Conservation (phyloP, 192 early-diverging fungal species). For the Dissophora ornata region DNA sequence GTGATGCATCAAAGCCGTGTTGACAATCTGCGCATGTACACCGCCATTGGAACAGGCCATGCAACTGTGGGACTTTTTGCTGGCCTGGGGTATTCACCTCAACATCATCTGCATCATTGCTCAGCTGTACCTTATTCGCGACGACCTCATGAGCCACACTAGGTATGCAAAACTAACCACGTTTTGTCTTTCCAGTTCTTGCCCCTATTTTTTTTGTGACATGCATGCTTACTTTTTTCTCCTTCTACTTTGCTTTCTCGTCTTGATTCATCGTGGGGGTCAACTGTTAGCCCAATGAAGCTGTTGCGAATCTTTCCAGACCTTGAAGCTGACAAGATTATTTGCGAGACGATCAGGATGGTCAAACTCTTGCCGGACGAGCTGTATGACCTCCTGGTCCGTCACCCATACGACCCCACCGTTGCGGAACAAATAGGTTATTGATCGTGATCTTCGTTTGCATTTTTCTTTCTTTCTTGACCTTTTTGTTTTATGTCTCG, state of each 20-base stretch:
- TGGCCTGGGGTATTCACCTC: slow-evolving; percentile 92
- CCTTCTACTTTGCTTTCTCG: neutral
- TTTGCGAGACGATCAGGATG: slow-evolving; percentile 64
- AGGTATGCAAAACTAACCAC: slow-evolving; percentile 70
- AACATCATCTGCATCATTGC: slow-evolving; percentile 92
- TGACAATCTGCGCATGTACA: slow-evolving; percentile 91
- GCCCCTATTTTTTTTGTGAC: neutral
- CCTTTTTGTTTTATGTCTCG: neutral
- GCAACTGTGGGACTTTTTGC: slow-evolving; percentile 91
- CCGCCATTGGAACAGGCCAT: slow-evolving; percentile 88
- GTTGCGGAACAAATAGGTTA: slow-evolving; percentile 57
- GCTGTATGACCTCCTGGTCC: slow-evolving; percentile 78
- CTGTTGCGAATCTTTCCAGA: slow-evolving; percentile 74
- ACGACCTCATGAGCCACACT: slow-evolving; percentile 74
- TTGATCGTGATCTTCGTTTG: neutral
- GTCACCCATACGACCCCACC: slow-evolving; percentile 79
- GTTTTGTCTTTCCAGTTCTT: too few relatives aligned
- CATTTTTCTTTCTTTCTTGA: neutral
- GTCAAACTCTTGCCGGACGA: slow-evolving; percentile 72
- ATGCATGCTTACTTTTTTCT: neutral
- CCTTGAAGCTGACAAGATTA: slow-evolving; percentile 70
- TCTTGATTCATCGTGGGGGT: neutral
- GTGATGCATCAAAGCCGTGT: slow-evolving; percentile 67
- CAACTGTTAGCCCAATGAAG: slow-evolving; percentile 71
- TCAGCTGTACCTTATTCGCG: slow-evolving; percentile 81